Base-by-base conservation (phyloP, 495 filamentous ascomycete genomes). In the Hapsidospora chrysogenum region DNA sequence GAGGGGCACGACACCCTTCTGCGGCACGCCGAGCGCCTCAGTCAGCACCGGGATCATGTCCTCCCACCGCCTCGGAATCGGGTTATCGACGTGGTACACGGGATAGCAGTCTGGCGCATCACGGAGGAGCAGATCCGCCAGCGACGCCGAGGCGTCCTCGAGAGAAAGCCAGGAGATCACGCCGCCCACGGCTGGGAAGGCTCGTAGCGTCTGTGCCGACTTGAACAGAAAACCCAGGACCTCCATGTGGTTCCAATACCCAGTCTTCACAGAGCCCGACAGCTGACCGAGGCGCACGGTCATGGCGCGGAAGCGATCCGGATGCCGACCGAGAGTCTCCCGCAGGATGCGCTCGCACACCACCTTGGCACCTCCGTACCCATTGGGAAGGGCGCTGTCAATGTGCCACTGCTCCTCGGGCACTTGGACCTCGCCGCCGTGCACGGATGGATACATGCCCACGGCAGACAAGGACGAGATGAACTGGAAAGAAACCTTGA, bases 51-150 rank as follows among this genome's bases (percentile, higher is more conserved):
- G 16, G 0, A 53, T 50, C 48, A 65, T 60, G 0, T 61, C 48
- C 0, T 28, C 27, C 68, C 68, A 72, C 0, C 57, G 51, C 46
- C 71, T 63, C 1, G 57, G 42, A 3, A 58, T 46, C 0, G 66
- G 68, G 35, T 72, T 71, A 10, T 74, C 70, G 35, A 74, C 57
- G 46, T 74, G 70, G 31, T 72, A 74, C 22, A 69, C 38, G 2
- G 60, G 51, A 17, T 60, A 49, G 1, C 54, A 46, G 0, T 33
- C 29, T 0, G 32, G 18, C 1, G 14, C 2, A 10, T 32, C 28
- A 8, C 35, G 26, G 4, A 61, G 32, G 3, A 63, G 32, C 1
- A 69, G 36, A 0, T 71, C 63, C 3, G 25, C 39, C 9, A 66
- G 34, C 2, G 54, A 48, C 3, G 31, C 49, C 1, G 67, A 63